Evolutionary conservation across 2,329 filamentous ascomycete species (phyloP).

Genomic region (Colletotrichum caudatum): DNA sequence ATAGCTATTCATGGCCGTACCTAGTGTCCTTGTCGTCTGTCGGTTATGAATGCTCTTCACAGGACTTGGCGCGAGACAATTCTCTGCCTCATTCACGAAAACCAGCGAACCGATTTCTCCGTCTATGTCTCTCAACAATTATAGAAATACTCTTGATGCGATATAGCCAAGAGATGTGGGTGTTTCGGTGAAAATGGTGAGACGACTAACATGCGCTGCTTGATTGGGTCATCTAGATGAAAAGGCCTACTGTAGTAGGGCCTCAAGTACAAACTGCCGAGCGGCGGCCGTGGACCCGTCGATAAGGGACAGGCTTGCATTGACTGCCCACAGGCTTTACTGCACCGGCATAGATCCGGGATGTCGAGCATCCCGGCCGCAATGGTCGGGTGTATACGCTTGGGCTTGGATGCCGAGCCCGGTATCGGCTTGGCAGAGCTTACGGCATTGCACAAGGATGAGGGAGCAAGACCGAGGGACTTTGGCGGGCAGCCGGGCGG

Average conservation of each 20-base stretch:
- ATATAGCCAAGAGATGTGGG: neutral
- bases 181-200: slow-evolving; percentile 15
- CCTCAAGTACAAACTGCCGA: neutral
- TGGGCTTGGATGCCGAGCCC: slow-evolving; percentile 17
- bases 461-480: neutral
- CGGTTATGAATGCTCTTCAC: neutral
- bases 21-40: slow-evolving; percentile 14
- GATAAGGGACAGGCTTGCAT: neutral
- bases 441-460: neutral
- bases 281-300: slow-evolving; percentile 24
- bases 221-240: slow-evolving; percentile 3
- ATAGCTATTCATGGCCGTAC: slow-evolving; percentile 17
- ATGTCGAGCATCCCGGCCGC: neutral
- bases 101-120: slow-evolving; percentile 4
- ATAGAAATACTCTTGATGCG: neutral
- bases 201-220: neutral
- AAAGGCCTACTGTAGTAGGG: neutral
- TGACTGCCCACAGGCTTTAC: slow-evolving; percentile 29
- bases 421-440: neutral
- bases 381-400: neutral
- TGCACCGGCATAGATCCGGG: slow-evolving; percentile 27
- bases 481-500: neutral
- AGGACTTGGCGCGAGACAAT: slow-evolving; percentile 6
- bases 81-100: neutral
- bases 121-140: neutral